phyloP scores from a whole-genome alignment of 2,329 filamentous ascomycete species.

The Pseudocercospora ulei region DNA sequence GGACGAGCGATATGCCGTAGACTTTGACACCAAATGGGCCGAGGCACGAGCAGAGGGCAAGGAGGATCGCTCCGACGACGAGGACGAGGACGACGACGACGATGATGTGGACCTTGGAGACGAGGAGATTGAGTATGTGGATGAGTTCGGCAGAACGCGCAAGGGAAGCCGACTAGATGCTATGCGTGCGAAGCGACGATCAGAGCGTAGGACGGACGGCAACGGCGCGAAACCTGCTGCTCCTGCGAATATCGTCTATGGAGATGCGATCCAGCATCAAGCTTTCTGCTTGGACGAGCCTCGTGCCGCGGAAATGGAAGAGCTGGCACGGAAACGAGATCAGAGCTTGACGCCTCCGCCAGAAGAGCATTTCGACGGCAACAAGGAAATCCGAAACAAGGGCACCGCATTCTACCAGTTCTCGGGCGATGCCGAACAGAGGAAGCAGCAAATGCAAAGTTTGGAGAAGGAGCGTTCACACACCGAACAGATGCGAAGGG shows the following conservation, averaged over 20 bases:
- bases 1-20: slow-evolving; percentile 59
- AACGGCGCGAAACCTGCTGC: slow-evolving; percentile 59
- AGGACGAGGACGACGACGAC: slow-evolving; percentile 37
- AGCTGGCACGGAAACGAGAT: slow-evolving; percentile 68
- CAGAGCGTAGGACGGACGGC: slow-evolving; percentile 50
- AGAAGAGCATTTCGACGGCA: slow-evolving; percentile 75
- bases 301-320: slow-evolving; percentile 60
- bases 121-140: slow-evolving; percentile 73
- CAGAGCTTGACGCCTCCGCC: slow-evolving; percentile 69
- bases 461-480: slow-evolving; percentile 57
- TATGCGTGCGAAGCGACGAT: slow-evolving; percentile 50
- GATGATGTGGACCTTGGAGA: slow-evolving; percentile 35
- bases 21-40: slow-evolving; percentile 95
- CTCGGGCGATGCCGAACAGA: slow-evolving; percentile 59
- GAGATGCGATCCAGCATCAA: slow-evolving; percentile 70
- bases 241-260: slow-evolving; percentile 67
- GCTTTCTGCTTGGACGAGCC: slow-evolving; percentile 70
- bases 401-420: slow-evolving; percentile 91
- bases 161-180: slow-evolving; percentile 62
- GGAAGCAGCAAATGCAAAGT: slow-evolving; percentile 64
- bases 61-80: slow-evolving; percentile 37
- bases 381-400: slow-evolving; percentile 71
- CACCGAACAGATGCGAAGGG: slow-evolving; percentile 57
- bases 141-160: slow-evolving; percentile 83
- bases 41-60: slow-evolving; percentile 45